Evolutionary conservation across 2,329 filamentous ascomycete genomes (phyloP), one percentile per base, ranked within the genome.

Genomic region (Botrytis fabae): DNA sequence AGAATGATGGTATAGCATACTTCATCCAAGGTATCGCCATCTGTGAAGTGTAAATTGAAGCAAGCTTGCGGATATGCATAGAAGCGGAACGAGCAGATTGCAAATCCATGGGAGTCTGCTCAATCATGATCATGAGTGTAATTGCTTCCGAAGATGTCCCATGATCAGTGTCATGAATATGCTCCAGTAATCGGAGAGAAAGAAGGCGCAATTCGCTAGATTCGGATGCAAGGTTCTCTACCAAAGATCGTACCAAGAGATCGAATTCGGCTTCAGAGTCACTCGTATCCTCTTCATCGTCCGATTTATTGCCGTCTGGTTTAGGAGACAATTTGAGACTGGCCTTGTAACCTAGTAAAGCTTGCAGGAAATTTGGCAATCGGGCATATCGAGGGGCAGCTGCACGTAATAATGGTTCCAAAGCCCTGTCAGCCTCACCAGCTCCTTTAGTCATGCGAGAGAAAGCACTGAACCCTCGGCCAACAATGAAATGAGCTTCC

Each of bases 61-160:
- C 91, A 14, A 82, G 86, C 78, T 93, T 94, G 64, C 95, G 92
- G 71, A 98, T 87, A 75, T 95, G 90, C 88, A 98, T 97, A 2
- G 93, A 91, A 48, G 97, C 89, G 28, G 89, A 89, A 72, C 96
- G 89, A 69, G 90, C 88, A 68, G 92, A 93, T 73, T 95, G 89
- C 6, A 97, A 85, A 64, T 88, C 89, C n/a, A 97, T 83, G 0
- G 93, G 90, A 9, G 91, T 93, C 75, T 94, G 88, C 81, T 98
- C 95, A 25, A 95, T 90, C 75, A 93, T 88, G 25, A 95, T 86
- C 83, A 97, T 95, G 10, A 90, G 86, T 10, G 84, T 83, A 38
- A 93, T 82, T 10, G 85, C 83, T 44, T 88, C 83, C 8, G 85
- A 82, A 77, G 81, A 63, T 86, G 82, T 74, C 86, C 84, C 70